These are phyloP conservation scores for Pseudogymnoascus verrucosus DNA, from an alignment of 2,329 filamentous ascomycete genomes.

Conservation along the genomic window DNA sequence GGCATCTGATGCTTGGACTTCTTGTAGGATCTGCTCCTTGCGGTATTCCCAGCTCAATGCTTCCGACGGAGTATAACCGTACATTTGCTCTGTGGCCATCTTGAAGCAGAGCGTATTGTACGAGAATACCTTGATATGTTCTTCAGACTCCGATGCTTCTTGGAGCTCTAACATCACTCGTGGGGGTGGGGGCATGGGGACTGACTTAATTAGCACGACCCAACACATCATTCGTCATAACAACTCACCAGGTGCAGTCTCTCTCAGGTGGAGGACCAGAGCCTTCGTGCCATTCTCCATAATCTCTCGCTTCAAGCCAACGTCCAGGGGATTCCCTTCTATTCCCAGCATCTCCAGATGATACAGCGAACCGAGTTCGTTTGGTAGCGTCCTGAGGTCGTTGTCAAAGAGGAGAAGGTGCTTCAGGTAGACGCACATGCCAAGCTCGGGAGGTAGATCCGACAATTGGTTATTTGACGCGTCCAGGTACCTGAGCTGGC, in stretches of 20 bases:
- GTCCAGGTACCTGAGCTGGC: slow-evolving; percentile 75
- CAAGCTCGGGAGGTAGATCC: slow-evolving; percentile 79
- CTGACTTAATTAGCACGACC: slow-evolving; percentile 37
- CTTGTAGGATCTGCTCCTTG: slow-evolving; percentile 71
- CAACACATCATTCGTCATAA: neutral
- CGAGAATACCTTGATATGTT: slow-evolving; percentile 77
- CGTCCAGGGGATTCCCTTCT: slow-evolving; percentile 80
- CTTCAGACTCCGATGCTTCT: slow-evolving; percentile 45
- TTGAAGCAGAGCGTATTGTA: slow-evolving; percentile 97
- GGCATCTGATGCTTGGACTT: slow-evolving; percentile 69
- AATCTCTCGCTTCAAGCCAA: slow-evolving; percentile 69
- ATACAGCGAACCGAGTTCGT: slow-evolving; percentile 81
- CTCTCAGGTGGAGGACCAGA: slow-evolving; percentile 73
- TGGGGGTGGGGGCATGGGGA: slow-evolving; percentile 66
- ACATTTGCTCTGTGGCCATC: slow-evolving; percentile 75
- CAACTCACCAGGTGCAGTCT: slow-evolving; percentile 72
- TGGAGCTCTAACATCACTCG: slow-evolving; percentile 74
- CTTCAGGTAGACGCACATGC: slow-evolving; percentile 92
- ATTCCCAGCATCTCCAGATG: slow-evolving; percentile 83
- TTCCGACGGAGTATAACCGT: slow-evolving; percentile 80
- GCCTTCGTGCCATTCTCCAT: slow-evolving; percentile 82
- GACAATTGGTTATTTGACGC: slow-evolving; percentile 80
- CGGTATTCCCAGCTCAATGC: slow-evolving; percentile 84
- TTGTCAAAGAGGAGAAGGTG: slow-evolving; percentile 87
- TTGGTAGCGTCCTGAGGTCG: slow-evolving; percentile 70